Evolutionary conservation across 148 eudicot species (phyloP).

Genomic region (Vaccinium darrowii): DNA sequence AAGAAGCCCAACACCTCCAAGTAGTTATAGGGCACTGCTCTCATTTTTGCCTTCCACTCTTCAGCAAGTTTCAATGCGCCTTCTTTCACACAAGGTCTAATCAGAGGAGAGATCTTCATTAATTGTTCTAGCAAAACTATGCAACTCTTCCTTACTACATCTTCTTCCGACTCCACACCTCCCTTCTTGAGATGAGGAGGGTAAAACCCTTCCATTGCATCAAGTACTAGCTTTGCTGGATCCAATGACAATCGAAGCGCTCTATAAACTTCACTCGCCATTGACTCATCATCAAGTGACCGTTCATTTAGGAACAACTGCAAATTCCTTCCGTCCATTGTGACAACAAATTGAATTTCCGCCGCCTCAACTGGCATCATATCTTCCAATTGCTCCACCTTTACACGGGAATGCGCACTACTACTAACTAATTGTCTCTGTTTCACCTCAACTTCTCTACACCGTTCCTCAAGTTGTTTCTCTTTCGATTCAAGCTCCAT

Average conservation of each 20-base stretch:
- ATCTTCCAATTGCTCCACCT: conserved; percentile 19
- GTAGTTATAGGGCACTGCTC: conserved; percentile 11
- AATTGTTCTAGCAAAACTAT: conserved; percentile 50
- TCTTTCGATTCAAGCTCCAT: conserved; percentile 24
- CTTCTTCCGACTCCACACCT: conserved; percentile 22
- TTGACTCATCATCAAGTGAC: conserved; percentile 30
- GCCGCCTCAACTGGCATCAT: conserved; percentile 21
- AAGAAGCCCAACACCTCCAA: conserved; percentile 41
- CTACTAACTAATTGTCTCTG: conserved; percentile 13
- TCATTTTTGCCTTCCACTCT: conserved; percentile 46
- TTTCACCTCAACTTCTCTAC: conserved; percentile 19
- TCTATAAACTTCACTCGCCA: conserved; percentile 38
- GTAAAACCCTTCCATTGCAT: conserved; percentile 61
- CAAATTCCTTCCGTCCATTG: conserved; percentile 52
- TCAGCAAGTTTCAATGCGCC: conserved; percentile 43
- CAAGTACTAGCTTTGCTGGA: conserved; percentile 58
- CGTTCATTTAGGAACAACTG: conserved; percentile 39
- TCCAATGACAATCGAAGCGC: conserved; percentile 41
- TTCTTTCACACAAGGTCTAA: conserved; percentile 30
- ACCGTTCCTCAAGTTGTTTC: conserved; percentile 19
- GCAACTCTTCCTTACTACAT: conserved; percentile 47
- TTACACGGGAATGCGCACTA: conserved; percentile 8
- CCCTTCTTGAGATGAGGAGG: conserved; percentile 38
- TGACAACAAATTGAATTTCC: conserved; percentile 34
- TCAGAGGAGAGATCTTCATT: conserved; percentile 29